Conservation (phyloP, 1,284 basidiomycete species). For the Microbotryomycetes sp. region DNA sequence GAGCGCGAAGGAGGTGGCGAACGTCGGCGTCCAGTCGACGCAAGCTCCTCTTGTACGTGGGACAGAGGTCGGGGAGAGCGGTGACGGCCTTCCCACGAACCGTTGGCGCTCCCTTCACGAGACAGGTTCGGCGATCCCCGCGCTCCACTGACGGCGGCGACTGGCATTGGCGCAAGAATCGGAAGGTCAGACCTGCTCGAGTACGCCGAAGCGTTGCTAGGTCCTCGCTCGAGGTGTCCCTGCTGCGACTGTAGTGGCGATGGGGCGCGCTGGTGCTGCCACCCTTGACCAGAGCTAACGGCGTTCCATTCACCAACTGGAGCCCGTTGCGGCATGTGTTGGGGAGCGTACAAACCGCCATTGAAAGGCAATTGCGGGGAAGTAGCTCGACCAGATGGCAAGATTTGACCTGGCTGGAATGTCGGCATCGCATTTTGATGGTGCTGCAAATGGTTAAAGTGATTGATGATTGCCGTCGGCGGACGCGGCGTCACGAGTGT, state of each 20-base stretch:
- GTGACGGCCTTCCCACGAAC: background rate
- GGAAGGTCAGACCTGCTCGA: background rate
- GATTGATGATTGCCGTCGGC: constrained; percentile 40
- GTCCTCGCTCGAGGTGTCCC: background rate
- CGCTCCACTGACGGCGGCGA: background rate
- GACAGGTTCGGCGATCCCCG: constrained; percentile 9
- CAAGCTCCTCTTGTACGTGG: constrained; percentile 8
- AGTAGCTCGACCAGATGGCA: background rate
- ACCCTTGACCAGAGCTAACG: background rate
- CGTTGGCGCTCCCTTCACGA: background rate
- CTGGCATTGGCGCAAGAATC: background rate
- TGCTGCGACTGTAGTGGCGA: background rate
- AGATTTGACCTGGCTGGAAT: constrained; percentile 33
- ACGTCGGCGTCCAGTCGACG: constrained; percentile 2
- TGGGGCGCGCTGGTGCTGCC: background rate
- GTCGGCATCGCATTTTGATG: constrained; percentile 27
- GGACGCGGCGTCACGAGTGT: constrained; percentile 38
- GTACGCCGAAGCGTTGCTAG: background rate
- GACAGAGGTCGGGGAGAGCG: constrained; percentile 1
- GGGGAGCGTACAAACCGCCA: background rate
- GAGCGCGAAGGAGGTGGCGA: constrained; percentile 1
- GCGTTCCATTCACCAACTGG: background rate
- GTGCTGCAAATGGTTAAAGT: constrained; percentile 28
- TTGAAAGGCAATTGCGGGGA: background rate
- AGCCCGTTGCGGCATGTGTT: background rate